Percentiles rank a stretch among this genome's conserved stretches.
Conservation (phyloP, 2,329 filamentous ascomycete species). For the Ascochyta fabae region DNA sequence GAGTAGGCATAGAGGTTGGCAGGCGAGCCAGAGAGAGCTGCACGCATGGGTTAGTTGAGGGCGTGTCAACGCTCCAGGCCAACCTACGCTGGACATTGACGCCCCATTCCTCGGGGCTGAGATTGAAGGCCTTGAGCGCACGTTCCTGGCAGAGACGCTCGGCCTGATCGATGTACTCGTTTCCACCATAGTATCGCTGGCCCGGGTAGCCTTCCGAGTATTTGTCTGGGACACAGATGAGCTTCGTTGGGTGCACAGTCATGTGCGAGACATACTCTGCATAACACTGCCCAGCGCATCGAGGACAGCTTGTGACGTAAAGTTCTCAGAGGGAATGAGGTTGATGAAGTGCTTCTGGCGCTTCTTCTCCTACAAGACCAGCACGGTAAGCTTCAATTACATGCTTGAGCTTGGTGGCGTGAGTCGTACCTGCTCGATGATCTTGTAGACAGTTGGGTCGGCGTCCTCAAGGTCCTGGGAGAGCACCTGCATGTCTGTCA, state of each 20-base stretch:
- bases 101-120: constrained; percentile 90
- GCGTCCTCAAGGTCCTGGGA: constrained; percentile 79
- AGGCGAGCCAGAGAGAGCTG: constrained; percentile 80
- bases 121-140: constrained; percentile 87
- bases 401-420: constrained; percentile 5
- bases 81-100: constrained; percentile 89
- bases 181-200: constrained; percentile 98
- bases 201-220: constrained; percentile 99
- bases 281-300: constrained; percentile 79
- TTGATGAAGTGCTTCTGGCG: constrained; percentile 99
- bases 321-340: constrained; percentile 98
- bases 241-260: constrained; percentile 61
- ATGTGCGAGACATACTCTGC: constrained; percentile 57
- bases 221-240: constrained; percentile 70
- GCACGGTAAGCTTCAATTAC: constrained; percentile 22
- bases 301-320: constrained; percentile 97
- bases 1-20: constrained; percentile 87
- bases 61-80: neutral
- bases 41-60: constrained; percentile 21
- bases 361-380: constrained; percentile 76
- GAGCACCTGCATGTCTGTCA: constrained; percentile 68
- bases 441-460: constrained; percentile 85
- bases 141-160: constrained; percentile 94
- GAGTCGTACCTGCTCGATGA: constrained; percentile 80
- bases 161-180: constrained; percentile 97